These are phyloP conservation scores for Pseudogymnoascus destructans DNA, from an alignment of 2,329 filamentous ascomycete genomes.

Conservation along the genomic window DNA sequence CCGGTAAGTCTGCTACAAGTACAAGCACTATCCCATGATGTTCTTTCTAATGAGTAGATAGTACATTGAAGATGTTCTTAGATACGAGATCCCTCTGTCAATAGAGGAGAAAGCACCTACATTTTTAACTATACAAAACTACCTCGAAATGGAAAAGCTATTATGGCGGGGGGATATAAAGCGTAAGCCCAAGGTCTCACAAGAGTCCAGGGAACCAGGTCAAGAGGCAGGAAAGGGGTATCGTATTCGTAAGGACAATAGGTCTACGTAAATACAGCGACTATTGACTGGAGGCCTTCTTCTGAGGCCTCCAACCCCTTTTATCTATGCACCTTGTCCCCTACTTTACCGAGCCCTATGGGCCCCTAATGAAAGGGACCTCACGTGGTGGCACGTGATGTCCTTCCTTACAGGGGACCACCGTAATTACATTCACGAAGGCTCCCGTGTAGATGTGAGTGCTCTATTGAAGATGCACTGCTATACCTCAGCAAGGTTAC, in stretches of 20 bases:
- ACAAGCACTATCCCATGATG: conserved; percentile 14
- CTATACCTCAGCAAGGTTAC: conserved; percentile 16
- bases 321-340: too few relatives aligned
- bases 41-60: conserved; percentile 14
- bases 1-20: conserved; percentile 12
- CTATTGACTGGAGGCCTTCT: too few relatives aligned
- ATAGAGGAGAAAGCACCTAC: conserved; percentile 14
- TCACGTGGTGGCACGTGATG: too few relatives aligned
- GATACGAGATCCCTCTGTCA: conserved; percentile 13
- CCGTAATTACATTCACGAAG: conserved; percentile 15
- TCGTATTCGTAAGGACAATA: too few relatives aligned
- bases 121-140: conserved; percentile 16
- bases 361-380: too few relatives aligned
- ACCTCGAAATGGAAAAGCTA: conserved; percentile 14
- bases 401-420: too few relatives aligned
- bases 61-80: conserved; percentile 15
- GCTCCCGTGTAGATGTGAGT: conserved; percentile 15
- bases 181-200: too few relatives aligned
- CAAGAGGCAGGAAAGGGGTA: too few relatives aligned
- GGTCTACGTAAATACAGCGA: too few relatives aligned
- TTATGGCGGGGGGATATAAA: conserved; percentile 13
- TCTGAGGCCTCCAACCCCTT: too few relatives aligned
- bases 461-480: conserved; percentile 15
- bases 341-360: too few relatives aligned
- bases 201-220: too few relatives aligned